Conservation (phyloP, 2,329 filamentous ascomycete species). For the Bipolaris gigantea region DNA sequence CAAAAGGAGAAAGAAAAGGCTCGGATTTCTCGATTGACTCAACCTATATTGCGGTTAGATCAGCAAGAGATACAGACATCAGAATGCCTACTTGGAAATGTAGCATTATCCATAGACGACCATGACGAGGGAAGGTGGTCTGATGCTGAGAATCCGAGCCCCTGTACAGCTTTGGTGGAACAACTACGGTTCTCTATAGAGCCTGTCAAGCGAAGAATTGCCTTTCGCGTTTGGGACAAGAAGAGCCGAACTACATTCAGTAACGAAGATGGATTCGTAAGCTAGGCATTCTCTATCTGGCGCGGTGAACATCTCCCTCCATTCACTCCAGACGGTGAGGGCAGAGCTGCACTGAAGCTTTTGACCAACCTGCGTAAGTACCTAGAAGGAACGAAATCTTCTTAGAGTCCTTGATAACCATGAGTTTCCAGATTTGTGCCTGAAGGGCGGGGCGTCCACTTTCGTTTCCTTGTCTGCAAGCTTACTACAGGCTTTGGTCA, state of each 20-base stretch:
- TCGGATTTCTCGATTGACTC: not conserved
- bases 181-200: not conserved
- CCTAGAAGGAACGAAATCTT: not conserved
- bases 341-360: not conserved
- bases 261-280: constrained; percentile 9
- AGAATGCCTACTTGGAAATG: not conserved
- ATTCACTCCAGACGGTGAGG: constrained; percentile 4
- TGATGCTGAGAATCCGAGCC: not conserved
- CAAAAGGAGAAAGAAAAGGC: not conserved
- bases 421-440: not conserved
- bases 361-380: not conserved
- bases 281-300: constrained; percentile 5
- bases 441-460: constrained; percentile 4
- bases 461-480: constrained; percentile 11
- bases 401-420: no score
- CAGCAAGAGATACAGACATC: not conserved
- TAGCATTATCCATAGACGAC: not conserved
- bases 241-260: constrained; percentile 3
- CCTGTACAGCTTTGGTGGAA: not conserved
- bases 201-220: not conserved
- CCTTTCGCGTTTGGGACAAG: constrained; percentile 13
- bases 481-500: constrained; percentile 5
- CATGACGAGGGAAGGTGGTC: not conserved
- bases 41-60: not conserved
- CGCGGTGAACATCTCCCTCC: constrained; percentile 3